Evolutionary conservation across 495 filamentous ascomycete species (phyloP).

Genomic region (Xylaria intraflava): DNA sequence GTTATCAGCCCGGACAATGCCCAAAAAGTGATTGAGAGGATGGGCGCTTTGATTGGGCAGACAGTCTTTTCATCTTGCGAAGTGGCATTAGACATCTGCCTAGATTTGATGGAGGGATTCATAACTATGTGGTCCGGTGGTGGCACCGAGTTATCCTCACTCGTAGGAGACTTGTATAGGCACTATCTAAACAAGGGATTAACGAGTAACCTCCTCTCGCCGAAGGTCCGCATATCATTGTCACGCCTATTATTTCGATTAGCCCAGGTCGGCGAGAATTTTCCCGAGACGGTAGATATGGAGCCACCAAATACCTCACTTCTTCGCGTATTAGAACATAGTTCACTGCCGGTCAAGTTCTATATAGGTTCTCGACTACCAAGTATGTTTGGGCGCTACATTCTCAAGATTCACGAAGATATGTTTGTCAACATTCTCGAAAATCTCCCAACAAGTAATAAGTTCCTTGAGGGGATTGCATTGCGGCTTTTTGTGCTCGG

Average conservation of each 20-base stretch:
- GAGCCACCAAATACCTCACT: conserved; percentile 69
- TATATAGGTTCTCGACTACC: conserved; percentile 60
- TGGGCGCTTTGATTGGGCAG: conserved; percentile 53
- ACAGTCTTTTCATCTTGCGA: conserved; percentile 71
- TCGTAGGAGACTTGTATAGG: conserved; percentile 67
- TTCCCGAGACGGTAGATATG: conserved; percentile 47
- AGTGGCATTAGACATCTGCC: conserved; percentile 58
- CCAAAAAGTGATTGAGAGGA: conserved; percentile 36
- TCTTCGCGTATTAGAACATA: conserved; percentile 60
- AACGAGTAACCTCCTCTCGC: conserved; percentile 56
- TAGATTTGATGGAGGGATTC: conserved; percentile 64
- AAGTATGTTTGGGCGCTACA: conserved; percentile 70
- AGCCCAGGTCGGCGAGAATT: conserved; percentile 56
- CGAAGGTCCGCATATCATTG: conserved; percentile 58
- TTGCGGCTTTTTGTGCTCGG: conserved; percentile 70
- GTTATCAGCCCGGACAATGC: conserved; percentile 35
- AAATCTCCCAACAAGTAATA: conserved; percentile 62
- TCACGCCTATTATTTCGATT: conserved; percentile 61
- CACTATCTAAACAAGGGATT: conserved; percentile 66
- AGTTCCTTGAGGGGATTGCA: conserved; percentile 76
- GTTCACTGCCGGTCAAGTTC: conserved; percentile 68
- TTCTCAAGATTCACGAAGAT: conserved; percentile 70
- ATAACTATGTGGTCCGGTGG: conserved; percentile 55
- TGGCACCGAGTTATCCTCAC: conserved; percentile 48
- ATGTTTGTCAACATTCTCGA: conserved; percentile 73